Base-by-base conservation (phyloP, 139 green algal genomes). In the Marvania coccoides region DNA sequence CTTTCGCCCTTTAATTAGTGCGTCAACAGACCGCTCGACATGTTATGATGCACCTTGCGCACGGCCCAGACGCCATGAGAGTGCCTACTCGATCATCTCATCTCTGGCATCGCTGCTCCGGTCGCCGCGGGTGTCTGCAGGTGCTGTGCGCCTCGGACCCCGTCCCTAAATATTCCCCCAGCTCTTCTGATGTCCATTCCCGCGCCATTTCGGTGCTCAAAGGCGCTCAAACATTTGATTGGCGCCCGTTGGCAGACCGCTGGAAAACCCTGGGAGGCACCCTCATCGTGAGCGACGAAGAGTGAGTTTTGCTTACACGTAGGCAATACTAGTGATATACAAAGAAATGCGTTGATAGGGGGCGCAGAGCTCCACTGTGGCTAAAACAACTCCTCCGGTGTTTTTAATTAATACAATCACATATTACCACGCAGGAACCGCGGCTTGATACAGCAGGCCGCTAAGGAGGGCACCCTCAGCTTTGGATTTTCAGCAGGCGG, bases 401-500 rank as follows among this genome's bases (percentile, higher is more conserved):
- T 47, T 26, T 48, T 26, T 1, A 39, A 26, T 6, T 1, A 6
- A 28, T 26, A 12, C 5, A 1, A 37, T 58, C 7, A 1, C 28
- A 19, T 3, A 3, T 3, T 23, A 15, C 8, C 6, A 33, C 45
- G 6, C 19, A 29, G 2, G 9, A 2, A 13, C 31, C 12, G 34
- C 30, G 2, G 33, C 13, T 3, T 15, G 15, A 28, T 2, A 7
- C 5, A 33, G 56, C 65, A 72, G 47, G 65, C 65, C 1, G 5
- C 55, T 7, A 33, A 39, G 3, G 58, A 65, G 14, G 35, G 47
- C 51, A 72, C n/a, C 4, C 40, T 77, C 15, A 61, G 63, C 28
- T 77, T 77, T 68, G 70, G 70, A 12, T 77, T 77, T 23, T 58
- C 30, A 7, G 70, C 70, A 36, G 79, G 81, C 4, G 81, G 81